A percentile compares a stretch with the other conserved stretches of the same genome.
These are phyloP conservation scores for Suhomyces yuchorum DNA, from an alignment of 1,139 yeast genomes.

Conservation along the genomic window DNA sequence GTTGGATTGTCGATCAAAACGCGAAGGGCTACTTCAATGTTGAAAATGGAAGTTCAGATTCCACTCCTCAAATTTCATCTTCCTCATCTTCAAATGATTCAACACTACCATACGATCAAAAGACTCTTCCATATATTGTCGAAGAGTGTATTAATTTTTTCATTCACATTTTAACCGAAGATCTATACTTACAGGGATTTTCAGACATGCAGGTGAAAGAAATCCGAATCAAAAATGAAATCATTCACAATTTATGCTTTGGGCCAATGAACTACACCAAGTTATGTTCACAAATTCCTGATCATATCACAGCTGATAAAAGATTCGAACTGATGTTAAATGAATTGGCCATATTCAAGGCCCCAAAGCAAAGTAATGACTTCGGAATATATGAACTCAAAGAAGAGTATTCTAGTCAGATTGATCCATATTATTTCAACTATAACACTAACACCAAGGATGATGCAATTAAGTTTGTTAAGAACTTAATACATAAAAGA, in stretches of 20 bases:
- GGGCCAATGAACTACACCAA: conserved; percentile 73
- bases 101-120: conserved; percentile 39
- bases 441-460: conserved; percentile 78
- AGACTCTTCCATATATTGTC: conserved; percentile 58
- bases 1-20: conserved; percentile 32
- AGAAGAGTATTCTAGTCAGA: conserved; percentile 50
- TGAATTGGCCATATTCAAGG: conserved; percentile 59
- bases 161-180: conserved; percentile 70
- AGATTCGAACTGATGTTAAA: conserved; percentile 68
- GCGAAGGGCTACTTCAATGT: background rate
- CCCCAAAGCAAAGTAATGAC: conserved; percentile 67
- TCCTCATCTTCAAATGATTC: background rate
- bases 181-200: conserved; percentile 56
- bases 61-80: background rate
- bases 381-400: conserved; percentile 71
- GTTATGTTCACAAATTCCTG: conserved; percentile 70
- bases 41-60: background rate
- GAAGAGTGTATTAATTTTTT: conserved; percentile 79
- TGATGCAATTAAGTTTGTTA: conserved; percentile 63
- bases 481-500: conserved; percentile 37
- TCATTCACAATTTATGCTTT: conserved; percentile 78
- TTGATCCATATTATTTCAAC: conserved; percentile 84
- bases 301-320: conserved; percentile 70
- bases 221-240: conserved; percentile 61
- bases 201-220: conserved; percentile 55